A percentile compares a stretch with the other conserved stretches of the same genome.
These are phyloP conservation scores for Aspergillus felis DNA, from an alignment of 2,329 filamentous ascomycete genomes.

Conservation along the genomic window DNA sequence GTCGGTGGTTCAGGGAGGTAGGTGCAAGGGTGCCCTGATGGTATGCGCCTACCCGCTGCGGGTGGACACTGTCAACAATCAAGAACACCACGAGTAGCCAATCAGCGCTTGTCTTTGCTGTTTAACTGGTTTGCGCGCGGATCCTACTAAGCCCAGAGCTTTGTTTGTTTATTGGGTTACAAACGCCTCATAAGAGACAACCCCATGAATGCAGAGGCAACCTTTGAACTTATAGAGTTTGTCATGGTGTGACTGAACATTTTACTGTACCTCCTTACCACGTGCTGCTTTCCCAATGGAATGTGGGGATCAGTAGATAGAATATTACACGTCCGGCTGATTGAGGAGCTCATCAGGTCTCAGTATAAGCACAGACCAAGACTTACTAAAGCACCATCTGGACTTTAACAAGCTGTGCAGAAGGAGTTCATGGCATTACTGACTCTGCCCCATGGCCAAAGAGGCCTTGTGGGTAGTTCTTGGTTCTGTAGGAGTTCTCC, in stretches of 20 bases:
- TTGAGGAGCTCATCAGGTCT: too few species aligned
- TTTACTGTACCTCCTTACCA: not conserved
- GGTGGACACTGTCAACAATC: constrained; percentile 3
- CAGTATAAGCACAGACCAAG: not conserved
- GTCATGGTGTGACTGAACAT: not conserved
- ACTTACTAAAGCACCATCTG: not conserved
- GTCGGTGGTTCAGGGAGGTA: not conserved
- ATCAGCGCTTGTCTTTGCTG: constrained; percentile 3
- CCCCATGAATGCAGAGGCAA: not conserved
- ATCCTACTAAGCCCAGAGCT: not conserved
- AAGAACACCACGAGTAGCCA: constrained; percentile 4
- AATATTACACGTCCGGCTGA: not conserved
- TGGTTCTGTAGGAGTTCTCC: not conserved
- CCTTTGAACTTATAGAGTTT: not conserved
- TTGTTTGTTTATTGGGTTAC: not conserved
- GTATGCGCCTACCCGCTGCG: constrained; percentile 9
- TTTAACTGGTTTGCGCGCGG: not conserved
- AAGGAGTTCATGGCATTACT: not conserved
- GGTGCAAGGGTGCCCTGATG: not conserved
- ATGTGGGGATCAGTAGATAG: not conserved
- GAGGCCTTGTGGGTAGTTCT: not conserved
- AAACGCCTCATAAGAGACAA: not conserved
- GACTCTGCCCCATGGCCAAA: not conserved
- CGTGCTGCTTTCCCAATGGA: not conserved
- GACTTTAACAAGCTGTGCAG: not conserved